Evolutionary conservation across 2,329 filamentous ascomycete species (phyloP).

Genomic region (Pseudogymnoascus sp.): DNA sequence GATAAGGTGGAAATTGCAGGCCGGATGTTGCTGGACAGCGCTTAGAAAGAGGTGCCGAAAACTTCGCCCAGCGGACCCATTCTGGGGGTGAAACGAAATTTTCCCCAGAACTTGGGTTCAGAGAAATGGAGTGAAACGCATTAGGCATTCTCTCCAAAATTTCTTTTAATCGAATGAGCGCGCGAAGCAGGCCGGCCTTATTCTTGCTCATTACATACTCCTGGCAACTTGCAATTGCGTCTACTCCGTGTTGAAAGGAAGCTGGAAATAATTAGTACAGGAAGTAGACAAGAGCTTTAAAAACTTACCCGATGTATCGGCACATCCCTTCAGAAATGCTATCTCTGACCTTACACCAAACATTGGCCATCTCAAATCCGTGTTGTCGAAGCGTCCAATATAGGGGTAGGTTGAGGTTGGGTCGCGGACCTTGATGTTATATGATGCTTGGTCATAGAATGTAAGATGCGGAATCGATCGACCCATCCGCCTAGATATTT

Average conservation of each 20-base stretch:
- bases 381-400: slow-evolving; percentile 45
- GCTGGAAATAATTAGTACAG: slow-evolving; percentile 25
- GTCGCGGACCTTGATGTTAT: slow-evolving; percentile 45
- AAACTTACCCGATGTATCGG: slow-evolving; percentile 37
- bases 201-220: slow-evolving; percentile 48
- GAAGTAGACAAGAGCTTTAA: neutral
- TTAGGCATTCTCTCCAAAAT: slow-evolving; percentile 47
- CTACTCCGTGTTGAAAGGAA: slow-evolving; percentile 44
- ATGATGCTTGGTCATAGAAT: slow-evolving; percentile 47
- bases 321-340: slow-evolving; percentile 44
- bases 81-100: slow-evolving; percentile 43
- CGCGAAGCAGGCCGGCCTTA: slow-evolving; percentile 42
- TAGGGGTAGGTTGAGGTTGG: slow-evolving; percentile 43
- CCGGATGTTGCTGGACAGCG: slow-evolving; percentile 45
- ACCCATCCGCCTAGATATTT: slow-evolving; percentile 45
- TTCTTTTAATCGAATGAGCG: slow-evolving; percentile 45
- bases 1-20: slow-evolving; percentile 45
- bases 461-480: slow-evolving; percentile 45
- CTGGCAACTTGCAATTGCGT: slow-evolving; percentile 46
- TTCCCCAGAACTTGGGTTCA: slow-evolving; percentile 45
- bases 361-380: slow-evolving; percentile 46
- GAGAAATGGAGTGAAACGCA: slow-evolving; percentile 47
- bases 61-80: slow-evolving; percentile 46
- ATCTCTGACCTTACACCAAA: slow-evolving; percentile 46
- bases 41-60: slow-evolving; percentile 43